Conservation (phyloP, 345 rosid species). For the Cochlearia excelsa region DNA sequence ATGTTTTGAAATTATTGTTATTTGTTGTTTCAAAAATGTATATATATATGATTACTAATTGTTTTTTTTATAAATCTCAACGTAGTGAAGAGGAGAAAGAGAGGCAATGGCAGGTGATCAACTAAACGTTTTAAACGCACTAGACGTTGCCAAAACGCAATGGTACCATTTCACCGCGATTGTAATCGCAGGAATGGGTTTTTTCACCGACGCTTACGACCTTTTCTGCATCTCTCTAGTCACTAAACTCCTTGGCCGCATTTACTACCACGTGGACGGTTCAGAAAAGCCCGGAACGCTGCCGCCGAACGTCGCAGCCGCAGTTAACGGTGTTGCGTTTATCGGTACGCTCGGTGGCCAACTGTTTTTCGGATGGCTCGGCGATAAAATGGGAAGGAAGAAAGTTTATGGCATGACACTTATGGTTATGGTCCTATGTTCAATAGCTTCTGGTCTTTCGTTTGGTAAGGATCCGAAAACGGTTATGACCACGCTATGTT, state of each 20-base stretch:
- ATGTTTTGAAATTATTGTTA: no score
- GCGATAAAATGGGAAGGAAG: slow-evolving; percentile 71
- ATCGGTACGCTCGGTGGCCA: slow-evolving; percentile 67
- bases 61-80: slow-evolving; percentile 3
- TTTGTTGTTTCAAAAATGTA: no score
- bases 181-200: slow-evolving; percentile 80
- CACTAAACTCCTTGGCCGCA: slow-evolving; percentile 73
- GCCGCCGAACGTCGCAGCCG: slow-evolving; percentile 72
- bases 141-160: slow-evolving; percentile 72
- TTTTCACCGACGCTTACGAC: slow-evolving; percentile 81
- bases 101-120: slow-evolving; percentile 49
- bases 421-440: slow-evolving; percentile 63
- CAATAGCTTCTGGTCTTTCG: slow-evolving; percentile 66
- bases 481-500: slow-evolving; percentile 65
- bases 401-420: slow-evolving; percentile 77
- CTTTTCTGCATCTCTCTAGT: slow-evolving; percentile 82
- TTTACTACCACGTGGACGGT: slow-evolving; percentile 66
- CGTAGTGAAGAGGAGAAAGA: slow-evolving; percentile 18
- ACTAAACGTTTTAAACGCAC: slow-evolving; percentile 61
- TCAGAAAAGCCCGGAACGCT: slow-evolving; percentile 54
- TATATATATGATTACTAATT: background rate
- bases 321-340: slow-evolving; percentile 76
- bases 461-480: slow-evolving; percentile 47
- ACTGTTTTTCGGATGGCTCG: slow-evolving; percentile 84
- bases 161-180: slow-evolving; percentile 84